Evolutionary conservation across 2,329 filamentous ascomycete genomes (phyloP), one percentile per base, ranked within the genome.

Genomic region (Bipolaris oryzae): DNA sequence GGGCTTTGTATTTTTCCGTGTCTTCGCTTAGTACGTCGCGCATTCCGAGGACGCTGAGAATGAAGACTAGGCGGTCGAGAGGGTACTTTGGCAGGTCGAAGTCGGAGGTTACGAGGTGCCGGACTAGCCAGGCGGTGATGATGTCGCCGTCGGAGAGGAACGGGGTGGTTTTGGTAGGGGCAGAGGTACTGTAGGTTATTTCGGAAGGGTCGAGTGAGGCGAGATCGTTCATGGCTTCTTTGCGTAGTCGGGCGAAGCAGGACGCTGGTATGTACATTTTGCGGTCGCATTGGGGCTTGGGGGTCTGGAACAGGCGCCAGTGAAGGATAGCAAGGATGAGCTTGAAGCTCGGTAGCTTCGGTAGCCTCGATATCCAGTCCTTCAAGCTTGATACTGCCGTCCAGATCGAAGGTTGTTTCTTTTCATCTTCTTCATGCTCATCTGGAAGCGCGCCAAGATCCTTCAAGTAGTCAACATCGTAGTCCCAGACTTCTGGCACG

Each of bases 1-100:
- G 43, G 13, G 16, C 15, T 44, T 38, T 13, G 64, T 62, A 18
- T 33, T 11, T 9, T 58, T 58, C 15, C 6, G 46, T n/a, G 28
- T 33, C 20, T 46, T 42, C 66, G 28, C 47, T 53, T 3, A 57
- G 13, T 6, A 71, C 7, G 10, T 63, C 55, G 37, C 69, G 69
- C 57, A 70, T 54, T 23, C 62, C 66, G 46, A 70, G 58, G 20
- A 70, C 63, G 43, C 72, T 74, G 49, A 68, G 48, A 34, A 70
- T 21, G 6, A 55, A 49, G 43, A 74, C 41, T 11, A 61, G 63
- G 9, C 59, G 63, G 1, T 28, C 10, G 11, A 41, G n/a, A 16
- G 37, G 18, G 18, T 53, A 48, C 18, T 45, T 13, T 10, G 44
- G 23, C 6, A 61, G 35, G 1, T 34, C 55, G 7, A 62, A 57